A percentile compares a stretch with the other conserved stretches of the same genome.
Conservation (phyloP, 805 yeast genomes). For the Candida fluviatilis region DNA sequence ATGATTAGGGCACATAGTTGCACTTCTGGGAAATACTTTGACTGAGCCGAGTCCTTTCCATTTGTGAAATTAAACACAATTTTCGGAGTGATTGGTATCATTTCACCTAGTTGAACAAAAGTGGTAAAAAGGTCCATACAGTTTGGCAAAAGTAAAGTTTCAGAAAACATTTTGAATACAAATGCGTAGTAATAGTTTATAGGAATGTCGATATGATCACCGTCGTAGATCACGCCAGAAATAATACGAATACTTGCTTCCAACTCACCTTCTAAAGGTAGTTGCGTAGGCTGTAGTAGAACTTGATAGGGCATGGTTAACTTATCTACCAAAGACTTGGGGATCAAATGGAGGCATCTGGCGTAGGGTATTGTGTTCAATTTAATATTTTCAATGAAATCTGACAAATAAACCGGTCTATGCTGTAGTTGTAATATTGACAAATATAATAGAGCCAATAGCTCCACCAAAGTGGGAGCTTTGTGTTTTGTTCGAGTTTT, state of each 20-base stretch:
- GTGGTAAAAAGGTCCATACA: constrained; percentile 45
- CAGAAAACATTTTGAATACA: constrained; percentile 38
- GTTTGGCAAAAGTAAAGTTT: constrained; percentile 42
- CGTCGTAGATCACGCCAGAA: constrained; percentile 7
- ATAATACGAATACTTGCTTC: constrained; percentile 17
- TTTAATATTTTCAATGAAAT: constrained; percentile 40
- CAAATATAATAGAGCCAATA: constrained; percentile 43
- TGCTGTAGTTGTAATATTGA: constrained; percentile 44
- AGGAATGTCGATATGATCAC: constrained; percentile 10
- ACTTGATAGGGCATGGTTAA: constrained; percentile 36
- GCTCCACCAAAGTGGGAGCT: constrained; percentile 24
- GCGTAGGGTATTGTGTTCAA: constrained; percentile 48
- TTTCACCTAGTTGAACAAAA: constrained; percentile 13
- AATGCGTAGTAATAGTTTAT: constrained; percentile 29
- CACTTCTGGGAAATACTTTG: constrained; percentile 34
- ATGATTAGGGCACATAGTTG: constrained; percentile 28
- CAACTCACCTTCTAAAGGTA: constrained; percentile 38
- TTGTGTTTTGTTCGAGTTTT: constrained; percentile 8
- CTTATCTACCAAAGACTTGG: constrained; percentile 29
- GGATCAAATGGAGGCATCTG: constrained; percentile 36
- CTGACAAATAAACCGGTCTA: constrained; percentile 47
- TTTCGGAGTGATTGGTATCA: background rate
- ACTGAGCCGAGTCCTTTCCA: background rate
- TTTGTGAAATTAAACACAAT: background rate
- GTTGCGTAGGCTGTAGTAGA: constrained; percentile 34